Base-by-base conservation (phyloP, 2,329 filamentous ascomycete genomes). In the Curvularia hawaiiensis region DNA sequence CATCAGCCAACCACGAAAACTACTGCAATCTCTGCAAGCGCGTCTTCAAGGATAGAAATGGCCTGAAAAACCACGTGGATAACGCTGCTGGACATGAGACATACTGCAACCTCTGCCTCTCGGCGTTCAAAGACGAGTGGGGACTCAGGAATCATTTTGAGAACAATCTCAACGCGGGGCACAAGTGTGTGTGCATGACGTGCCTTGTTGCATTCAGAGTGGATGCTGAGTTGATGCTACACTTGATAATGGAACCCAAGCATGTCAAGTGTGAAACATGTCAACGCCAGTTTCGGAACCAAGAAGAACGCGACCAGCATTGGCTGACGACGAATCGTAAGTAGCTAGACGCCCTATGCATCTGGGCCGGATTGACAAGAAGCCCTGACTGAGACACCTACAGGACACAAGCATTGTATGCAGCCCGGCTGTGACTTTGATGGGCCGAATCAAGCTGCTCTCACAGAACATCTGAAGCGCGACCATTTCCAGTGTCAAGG, bases 1-100 rank as follows among this genome's bases (percentile, higher is more conserved):
- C 67, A 20, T 49, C 54, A 8, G 59, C 61, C 5, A 59, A 61
- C 1, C 73, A 75, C 54, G 56, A 66, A 26, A 55, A 75, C 56
- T 75, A 73, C 54, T 75, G 73, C 58, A 75, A 74, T 46, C 68
- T 75, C 6, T 75, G 73, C 64, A 69, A 66, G 50, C 69, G 71
- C 28, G 64, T 74, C 0, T 75, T 75, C 50, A 69, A 70, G 24
- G 72, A 75, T 28, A 61, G 70, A 10, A 75, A 75, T 38, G 71
- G 71, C 8, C 60, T 75, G 22, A 65, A 72, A 55, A 75, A 75
- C 39, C 73, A 75, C 44, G 61, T 75, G 28, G 70, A 75, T 22
- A 66, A 74, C 54, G 61, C 72, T 5, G 31, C 35, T 9, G 68
- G 64, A 8, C 73, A 75, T 47, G 65, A 69, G 1, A 56, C 63